phyloP scores from a whole-genome alignment of 1,284 basidiomycete genomes.

The Cryptococcus neoformans region DNA sequence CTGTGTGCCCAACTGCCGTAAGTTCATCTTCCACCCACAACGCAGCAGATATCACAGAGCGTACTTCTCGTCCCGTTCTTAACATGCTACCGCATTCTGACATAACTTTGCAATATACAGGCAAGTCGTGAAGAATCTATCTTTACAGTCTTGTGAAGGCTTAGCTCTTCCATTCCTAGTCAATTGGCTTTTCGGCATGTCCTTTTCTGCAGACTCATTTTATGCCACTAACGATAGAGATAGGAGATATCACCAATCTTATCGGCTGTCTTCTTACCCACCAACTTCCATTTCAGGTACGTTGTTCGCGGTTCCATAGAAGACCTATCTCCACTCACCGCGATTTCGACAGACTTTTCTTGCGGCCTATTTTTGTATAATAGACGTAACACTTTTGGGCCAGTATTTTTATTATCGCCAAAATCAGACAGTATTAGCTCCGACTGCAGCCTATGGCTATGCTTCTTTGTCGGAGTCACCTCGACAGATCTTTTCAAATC shows the following conservation, averaged over 20 bases:
- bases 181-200: slow-evolving; percentile 82
- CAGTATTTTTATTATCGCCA: slow-evolving; percentile 74
- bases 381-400: slow-evolving; percentile 67
- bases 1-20: slow-evolving; percentile 87
- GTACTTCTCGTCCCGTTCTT: background rate
- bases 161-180: slow-evolving; percentile 83
- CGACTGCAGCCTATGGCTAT: slow-evolving; percentile 10
- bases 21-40: slow-evolving; percentile 46
- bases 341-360: slow-evolving; percentile 65
- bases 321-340: too few relatives aligned
- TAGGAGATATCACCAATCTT: slow-evolving; percentile 86
- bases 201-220: background rate
- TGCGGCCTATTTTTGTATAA: slow-evolving; percentile 77
- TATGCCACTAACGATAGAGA: background rate
- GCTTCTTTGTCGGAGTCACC: slow-evolving; percentile 14
- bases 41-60: background rate
- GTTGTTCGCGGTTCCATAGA: slow-evolving; percentile 19
- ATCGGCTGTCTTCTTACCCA: slow-evolving; percentile 81
- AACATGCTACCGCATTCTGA: background rate
- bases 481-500: slow-evolving; percentile 20
- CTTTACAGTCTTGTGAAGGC: slow-evolving; percentile 72
- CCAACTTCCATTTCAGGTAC: slow-evolving; percentile 90
- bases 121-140: slow-evolving; percentile 78
- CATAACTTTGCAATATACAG: slow-evolving; percentile 40
- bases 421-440: background rate